These are phyloP conservation scores for Phytophthora kernoviae DNA, from an alignment of 352 stramenopile species.

Conservation along the genomic window DNA sequence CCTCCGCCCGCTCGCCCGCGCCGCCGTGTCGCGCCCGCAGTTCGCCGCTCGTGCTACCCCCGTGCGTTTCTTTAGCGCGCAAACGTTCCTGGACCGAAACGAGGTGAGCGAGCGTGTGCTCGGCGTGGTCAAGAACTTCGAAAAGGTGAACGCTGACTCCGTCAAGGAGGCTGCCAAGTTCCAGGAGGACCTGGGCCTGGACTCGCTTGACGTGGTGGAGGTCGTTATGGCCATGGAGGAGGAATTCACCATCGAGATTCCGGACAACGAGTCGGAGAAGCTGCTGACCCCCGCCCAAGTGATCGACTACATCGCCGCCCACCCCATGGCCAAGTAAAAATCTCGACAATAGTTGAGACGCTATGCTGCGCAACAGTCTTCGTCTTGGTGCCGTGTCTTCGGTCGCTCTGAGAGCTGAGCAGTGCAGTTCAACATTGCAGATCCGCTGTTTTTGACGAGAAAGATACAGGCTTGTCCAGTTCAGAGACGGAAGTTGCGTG, in stretches of 20 bases:
- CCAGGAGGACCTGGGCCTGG: conserved; percentile 97
- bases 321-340: conserved; percentile 99
- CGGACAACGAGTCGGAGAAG: conserved; percentile 99
- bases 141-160: conserved; percentile 98
- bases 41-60: conserved; percentile 32
- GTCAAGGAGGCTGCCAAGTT: conserved; percentile 93
- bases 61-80: conserved; percentile 79
- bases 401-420: not conserved
- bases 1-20: conserved; percentile 70
- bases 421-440: not conserved
- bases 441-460: conserved; percentile 8
- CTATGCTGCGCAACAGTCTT: not conserved
- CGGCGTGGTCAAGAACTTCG: conserved; percentile 99
- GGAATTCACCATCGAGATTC: conserved; percentile 99
- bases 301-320: conserved; percentile 98
- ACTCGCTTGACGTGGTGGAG: conserved; percentile 97
- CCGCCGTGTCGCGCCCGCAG: conserved; percentile 52
- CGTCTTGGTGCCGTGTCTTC: not conserved
- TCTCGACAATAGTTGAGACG: not conserved
- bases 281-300: conserved; percentile 97
- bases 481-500: conserved; percentile 4
- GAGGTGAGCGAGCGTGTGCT: conserved; percentile 98
- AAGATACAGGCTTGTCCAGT: conserved; percentile 28
- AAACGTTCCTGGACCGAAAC: conserved; percentile 88
- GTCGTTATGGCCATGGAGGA: conserved; percentile 99